These are phyloP conservation scores for Phyllosticta citrichinensis DNA, from an alignment of 2,329 filamentous ascomycete genomes.

Conservation along the genomic window DNA sequence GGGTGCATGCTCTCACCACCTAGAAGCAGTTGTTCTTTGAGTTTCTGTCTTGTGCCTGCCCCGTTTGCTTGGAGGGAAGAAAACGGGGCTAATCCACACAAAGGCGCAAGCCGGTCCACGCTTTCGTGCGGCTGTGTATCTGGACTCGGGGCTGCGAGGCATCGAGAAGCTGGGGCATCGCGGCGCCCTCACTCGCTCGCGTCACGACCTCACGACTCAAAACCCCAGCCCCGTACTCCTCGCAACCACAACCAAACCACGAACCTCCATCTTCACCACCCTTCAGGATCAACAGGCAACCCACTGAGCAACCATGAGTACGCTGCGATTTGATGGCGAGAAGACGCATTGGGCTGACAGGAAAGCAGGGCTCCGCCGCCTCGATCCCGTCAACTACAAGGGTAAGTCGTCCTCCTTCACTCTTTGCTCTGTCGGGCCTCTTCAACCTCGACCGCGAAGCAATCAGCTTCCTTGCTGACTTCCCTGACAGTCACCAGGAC, in stretches of 20 bases:
- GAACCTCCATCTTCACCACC: neutral
- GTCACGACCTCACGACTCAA: neutral
- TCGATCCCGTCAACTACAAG: neutral
- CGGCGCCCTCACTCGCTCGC: neutral
- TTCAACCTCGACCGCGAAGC: neutral
- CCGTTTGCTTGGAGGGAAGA: neutral
- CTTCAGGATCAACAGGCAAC: neutral
- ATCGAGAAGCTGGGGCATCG: neutral
- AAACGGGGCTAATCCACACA: neutral
- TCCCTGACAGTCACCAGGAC: neutral
- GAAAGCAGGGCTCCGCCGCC: neutral
- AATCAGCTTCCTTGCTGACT: neutral
- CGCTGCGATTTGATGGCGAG: neutral
- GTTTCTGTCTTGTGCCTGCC: neutral
- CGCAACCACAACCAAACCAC: neutral
- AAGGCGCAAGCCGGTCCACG: neutral
- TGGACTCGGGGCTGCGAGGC: neutral
- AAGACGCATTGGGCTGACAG: neutral
- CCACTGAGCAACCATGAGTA: neutral
- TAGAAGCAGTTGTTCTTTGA: neutral
- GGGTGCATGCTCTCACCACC: no score
- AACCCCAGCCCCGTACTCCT: neutral
- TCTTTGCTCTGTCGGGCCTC: neutral
- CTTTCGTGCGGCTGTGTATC: neutral
- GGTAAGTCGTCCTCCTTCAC: neutral